phyloP scores from a whole-genome alignment of 371 early-diverging fungal genomes.

The Rhizomucor pusillus region DNA sequence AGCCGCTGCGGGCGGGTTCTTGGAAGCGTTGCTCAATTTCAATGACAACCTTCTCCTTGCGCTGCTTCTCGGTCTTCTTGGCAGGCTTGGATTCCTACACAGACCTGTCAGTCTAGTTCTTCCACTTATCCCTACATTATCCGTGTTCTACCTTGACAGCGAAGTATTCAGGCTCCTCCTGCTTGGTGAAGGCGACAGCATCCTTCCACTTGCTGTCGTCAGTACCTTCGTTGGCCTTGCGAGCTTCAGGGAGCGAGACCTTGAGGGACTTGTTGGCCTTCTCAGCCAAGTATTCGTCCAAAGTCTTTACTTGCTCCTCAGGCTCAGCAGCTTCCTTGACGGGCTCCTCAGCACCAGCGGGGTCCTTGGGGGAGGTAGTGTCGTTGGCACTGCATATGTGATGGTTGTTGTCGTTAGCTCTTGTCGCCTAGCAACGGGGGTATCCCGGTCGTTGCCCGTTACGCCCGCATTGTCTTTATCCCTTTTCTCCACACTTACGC shows the following conservation, averaged over 20 bases:
- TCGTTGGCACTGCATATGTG: constrained; percentile 29
- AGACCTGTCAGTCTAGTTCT: too few relatives aligned
- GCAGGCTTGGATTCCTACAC: constrained; percentile 40
- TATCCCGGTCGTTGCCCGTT: background rate
- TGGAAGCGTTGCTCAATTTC: constrained; percentile 52
- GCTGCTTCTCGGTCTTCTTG: constrained; percentile 42
- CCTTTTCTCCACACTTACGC: constrained; percentile 22
- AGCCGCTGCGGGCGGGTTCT: constrained; percentile 43
- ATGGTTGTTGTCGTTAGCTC: too few relatives aligned
- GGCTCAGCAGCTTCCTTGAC: constrained; percentile 46
- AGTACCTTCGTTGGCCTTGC: constrained; percentile 80
- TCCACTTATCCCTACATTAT: too few relatives aligned
- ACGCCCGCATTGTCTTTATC: background rate
- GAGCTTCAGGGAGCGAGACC: constrained; percentile 58
- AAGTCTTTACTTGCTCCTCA: constrained; percentile 73
- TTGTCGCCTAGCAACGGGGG: too few relatives aligned
- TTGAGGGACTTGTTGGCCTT: constrained; percentile 67
- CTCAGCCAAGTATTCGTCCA: constrained; percentile 78
- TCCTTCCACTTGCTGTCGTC: constrained; percentile 80
- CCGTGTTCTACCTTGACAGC: constrained; percentile 57
- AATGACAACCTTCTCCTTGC: constrained; percentile 59
- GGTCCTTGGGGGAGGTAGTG: constrained; percentile 28
- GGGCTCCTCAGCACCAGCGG: constrained; percentile 45
- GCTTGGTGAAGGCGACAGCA: constrained; percentile 66
- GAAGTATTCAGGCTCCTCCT: constrained; percentile 63